Percentiles rank a stretch among this genome's conserved stretches.
Evolutionary conservation across 192 early-diverging fungal species (phyloP).

Genomic region (Rhizophagus clarus): DNA sequence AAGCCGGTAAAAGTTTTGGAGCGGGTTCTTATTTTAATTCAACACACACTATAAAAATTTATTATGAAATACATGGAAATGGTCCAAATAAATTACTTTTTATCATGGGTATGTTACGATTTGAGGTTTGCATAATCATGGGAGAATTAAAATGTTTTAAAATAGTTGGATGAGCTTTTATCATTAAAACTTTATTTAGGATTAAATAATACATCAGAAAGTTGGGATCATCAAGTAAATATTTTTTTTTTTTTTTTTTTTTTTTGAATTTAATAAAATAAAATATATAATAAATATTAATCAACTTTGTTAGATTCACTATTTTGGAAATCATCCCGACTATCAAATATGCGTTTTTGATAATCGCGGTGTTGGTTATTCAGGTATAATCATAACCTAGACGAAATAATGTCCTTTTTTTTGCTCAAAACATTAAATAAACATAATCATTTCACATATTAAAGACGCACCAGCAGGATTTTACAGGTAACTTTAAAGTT

Average conservation of each 20-base stretch:
- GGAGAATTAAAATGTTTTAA: neutral
- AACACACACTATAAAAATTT: conserved; percentile 59
- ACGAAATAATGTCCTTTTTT: neutral
- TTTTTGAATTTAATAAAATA: neutral
- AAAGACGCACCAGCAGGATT: conserved; percentile 57
- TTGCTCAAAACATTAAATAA: neutral
- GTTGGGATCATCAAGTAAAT: conserved; percentile 25
- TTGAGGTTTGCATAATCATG: neutral
- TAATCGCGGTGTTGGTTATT: conserved; percentile 79
- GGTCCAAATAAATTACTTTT: conserved; percentile 71
- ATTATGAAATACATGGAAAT: conserved; percentile 78
- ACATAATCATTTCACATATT: neutral
- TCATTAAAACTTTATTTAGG: conserved; percentile 5
- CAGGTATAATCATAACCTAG: conserved; percentile 37
- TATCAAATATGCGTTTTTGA: conserved; percentile 81
- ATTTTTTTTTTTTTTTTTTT: neutral
- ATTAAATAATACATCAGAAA: conserved; percentile 37
- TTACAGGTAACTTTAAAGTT: conserved; percentile 45
- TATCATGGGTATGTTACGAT: conserved; percentile 64
- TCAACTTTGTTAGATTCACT: conserved; percentile 51
- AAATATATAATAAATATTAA: too few species aligned
- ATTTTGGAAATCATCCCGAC: conserved; percentile 65
- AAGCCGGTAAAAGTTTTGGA: conserved; percentile 38
- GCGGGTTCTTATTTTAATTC: neutral
- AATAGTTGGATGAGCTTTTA: too few species aligned